Base-by-base conservation (phyloP, 345 rosid genomes). In the Pugionium dolabratum region DNA sequence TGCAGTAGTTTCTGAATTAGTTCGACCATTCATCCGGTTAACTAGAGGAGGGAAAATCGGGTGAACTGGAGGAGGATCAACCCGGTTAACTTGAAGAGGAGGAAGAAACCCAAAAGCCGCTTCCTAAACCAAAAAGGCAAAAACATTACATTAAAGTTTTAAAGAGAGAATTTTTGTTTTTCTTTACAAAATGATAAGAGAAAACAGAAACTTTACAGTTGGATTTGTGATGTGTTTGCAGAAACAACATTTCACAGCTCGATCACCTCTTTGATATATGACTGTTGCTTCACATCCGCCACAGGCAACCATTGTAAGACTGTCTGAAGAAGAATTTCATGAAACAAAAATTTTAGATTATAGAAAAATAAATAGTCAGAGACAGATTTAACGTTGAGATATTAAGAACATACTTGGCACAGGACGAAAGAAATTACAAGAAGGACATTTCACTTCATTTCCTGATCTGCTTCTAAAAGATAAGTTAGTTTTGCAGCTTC, bases 181-280 rank as follows among this genome's bases (percentile, higher is more conserved):
- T 18, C 18, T 18, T 18, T 18, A 18, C 18, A 18, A 18, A 18
- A 25, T 49, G 10, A 54, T 62, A 29, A 57, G 27, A 42, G n/a
- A 52, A 9, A 37, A 5, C 2, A 54, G 4, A 52, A 6, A 28
- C 4, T 29, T 71, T 40, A 71, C 75, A 34, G 11, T 7, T 55
- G 45, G 44, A 41, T 1, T 28, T 35, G 47, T 63, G 64, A 64
- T 64, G 43, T 63, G 70, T 25, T 56, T 57, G 70, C 75, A 71
- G 18, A 4, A 39, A 56, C 2, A 64, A 64, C 75, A 71, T 56
- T 39, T 63, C 63, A 71, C 75, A 71, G 59, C n/a, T 44, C 37
- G 46, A 11, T 49, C 59, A 40, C 8, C 3, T 37, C 2, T 47
- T 42, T 42, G 59, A 42, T 64, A 5, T 27, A 72, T 3, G 33